phyloP scores from a whole-genome alignment of 805 yeast genomes.

The Lipomyces yamanashiensis region DNA sequence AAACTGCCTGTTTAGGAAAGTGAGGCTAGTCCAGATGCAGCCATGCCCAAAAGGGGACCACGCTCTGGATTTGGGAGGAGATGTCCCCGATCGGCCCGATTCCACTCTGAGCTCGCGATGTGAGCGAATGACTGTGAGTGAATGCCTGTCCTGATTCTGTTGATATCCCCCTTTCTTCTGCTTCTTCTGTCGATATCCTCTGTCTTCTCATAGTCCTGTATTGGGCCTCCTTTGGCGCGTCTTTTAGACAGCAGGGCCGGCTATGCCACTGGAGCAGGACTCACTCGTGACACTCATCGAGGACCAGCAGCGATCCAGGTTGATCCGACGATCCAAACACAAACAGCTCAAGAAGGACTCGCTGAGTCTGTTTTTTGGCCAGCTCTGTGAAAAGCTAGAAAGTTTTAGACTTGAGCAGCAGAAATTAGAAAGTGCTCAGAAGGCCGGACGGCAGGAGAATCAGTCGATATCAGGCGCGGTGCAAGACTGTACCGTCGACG shows the following conservation, averaged over 20 bases:
- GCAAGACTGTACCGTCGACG: background rate
- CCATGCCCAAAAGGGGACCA: background rate
- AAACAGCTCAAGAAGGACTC: background rate
- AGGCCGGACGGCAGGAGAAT: background rate
- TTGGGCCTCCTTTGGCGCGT: too few species aligned
- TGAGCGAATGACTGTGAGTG: too few species aligned
- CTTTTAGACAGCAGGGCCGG: background rate
- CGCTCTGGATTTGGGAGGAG: background rate
- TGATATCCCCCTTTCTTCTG: too few species aligned
- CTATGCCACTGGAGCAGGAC: background rate
- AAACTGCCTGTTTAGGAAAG: background rate
- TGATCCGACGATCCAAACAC: background rate
- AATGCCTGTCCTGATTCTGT: too few species aligned
- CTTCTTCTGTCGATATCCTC: too few species aligned
- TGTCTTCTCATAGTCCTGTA: too few species aligned
- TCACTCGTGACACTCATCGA: background rate
- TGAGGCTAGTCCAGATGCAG: background rate
- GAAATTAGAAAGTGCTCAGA: background rate
- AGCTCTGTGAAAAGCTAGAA: background rate
- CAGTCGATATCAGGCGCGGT: too few species aligned
- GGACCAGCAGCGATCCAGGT: background rate
- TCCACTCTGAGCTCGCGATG: too few species aligned
- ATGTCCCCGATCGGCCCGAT: too few species aligned
- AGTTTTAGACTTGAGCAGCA: background rate
- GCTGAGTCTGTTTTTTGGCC: background rate